Base-by-base conservation (phyloP, 345 rosid genomes). In the Ceriops zippeliana region DNA sequence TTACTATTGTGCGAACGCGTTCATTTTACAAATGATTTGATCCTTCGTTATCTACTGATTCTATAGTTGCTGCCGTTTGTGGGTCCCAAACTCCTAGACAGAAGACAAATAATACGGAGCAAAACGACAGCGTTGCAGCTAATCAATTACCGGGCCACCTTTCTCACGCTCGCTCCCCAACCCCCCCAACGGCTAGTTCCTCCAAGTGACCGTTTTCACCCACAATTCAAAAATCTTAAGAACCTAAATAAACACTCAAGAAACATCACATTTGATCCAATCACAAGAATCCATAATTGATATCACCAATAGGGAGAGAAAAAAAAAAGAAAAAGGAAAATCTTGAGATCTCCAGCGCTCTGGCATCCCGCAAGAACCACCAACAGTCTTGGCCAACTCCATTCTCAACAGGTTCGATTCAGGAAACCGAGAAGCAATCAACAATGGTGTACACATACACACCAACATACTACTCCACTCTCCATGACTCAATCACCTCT, bases 401-500 rank as follows among this genome's bases (percentile, higher is more conserved):
- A 62, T 54, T 67, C 61, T 16, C 19, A 42, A 15, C 54, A 32
- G 68, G 59, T 30, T 68, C 73, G 10, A 21, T 8, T 58, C 47
- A 61, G 52, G 31, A 42, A 66, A 28, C 53, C 52, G 67, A 5
- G 63, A 70, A 26, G 49, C 37, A 69, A n/a, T 67, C 31, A 31
- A 81, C 78, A 76, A 89, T 85, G 90, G 84, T 79, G 68, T 75
- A 87, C 79, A 60, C 81, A 20, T 89, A 89, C 76, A 87, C 92
- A 49, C 90, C 92, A 42, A 62, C 90, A 5, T 89, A 89, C 83
- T 89, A 89, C 83, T 86, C 96, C 21, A 75, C 84, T 16, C 83
- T 87, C 70, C 91, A 89, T 21, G 92, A 89, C 57, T 89, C 96
- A 24, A 84, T 89, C 86, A 79, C 92, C 62, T 87, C 90, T 20